A percentile compares a stretch with the other conserved stretches of the same genome.
Evolutionary conservation across 768 basidiomycete genomes (phyloP).

Genomic region (Leccinum aurantiacum): DNA sequence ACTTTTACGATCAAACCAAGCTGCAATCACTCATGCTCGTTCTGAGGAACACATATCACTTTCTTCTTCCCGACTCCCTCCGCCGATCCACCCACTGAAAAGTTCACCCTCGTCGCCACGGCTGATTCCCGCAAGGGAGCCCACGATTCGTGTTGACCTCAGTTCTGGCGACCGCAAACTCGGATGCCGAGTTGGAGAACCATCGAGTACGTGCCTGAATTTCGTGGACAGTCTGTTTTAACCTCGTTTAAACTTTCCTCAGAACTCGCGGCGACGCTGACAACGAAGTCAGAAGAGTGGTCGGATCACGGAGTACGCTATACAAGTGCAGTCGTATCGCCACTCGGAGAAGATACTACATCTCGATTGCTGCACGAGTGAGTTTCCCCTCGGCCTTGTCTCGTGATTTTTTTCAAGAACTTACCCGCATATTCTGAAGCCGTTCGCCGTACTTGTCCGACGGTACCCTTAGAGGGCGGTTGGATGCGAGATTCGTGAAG

Average conservation of each 20-base stretch:
- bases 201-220: constrained; percentile 3
- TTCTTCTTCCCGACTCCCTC: background rate
- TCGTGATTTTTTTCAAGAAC: too few relatives aligned
- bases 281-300: constrained; percentile 15
- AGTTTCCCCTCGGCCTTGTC: too few relatives aligned
- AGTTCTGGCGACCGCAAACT: constrained; percentile 18
- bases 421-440: too few relatives aligned
- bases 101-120: background rate
- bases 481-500: constrained; percentile 8
- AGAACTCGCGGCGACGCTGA: constrained; percentile 5
- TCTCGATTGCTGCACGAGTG: too few relatives aligned
- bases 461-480: too few relatives aligned
- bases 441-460: too few relatives aligned
- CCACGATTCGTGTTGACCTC: constrained; percentile 10
- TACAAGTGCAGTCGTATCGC: too few relatives aligned
- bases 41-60: background rate
- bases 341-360: background rate
- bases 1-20: background rate
- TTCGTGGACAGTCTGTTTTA: background rate
- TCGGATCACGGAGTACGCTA: background rate
- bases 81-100: constrained; percentile 4
- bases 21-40: background rate
- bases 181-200: constrained; percentile 3
- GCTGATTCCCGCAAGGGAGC: background rate
- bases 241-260: background rate